Evolutionary conservation across 768 basidiomycete species (phyloP), one percentile per base, ranked within the genome.

Genomic region (Neoboletus brunneissimus): DNA sequence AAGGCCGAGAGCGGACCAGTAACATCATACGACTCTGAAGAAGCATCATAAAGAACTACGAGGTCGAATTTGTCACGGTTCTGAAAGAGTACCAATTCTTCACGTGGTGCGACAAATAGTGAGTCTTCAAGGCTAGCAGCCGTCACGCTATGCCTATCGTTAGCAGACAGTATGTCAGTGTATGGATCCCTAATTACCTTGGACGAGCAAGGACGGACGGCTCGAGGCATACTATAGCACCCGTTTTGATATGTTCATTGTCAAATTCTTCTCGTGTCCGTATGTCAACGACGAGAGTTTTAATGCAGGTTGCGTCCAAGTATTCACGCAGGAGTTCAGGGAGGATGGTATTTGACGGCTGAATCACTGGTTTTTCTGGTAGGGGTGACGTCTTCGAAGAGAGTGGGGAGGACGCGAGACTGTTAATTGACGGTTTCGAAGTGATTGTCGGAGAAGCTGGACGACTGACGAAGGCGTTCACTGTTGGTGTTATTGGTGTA

Each of bases 21-120:
- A 20, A 75, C 69, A 2, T 79, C 81, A 50, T 84, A 79, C 18
- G 76, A 70, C 52, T 81, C 77, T 45, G 90, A 85, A 31, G 77
- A 70, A 48, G 80, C 65, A 70, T 98, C 95, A 70, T 94, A 94
- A 4, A 98, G 75, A 16, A 87, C 90, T 25, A 99, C 85, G 22
- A 95, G 72, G 62, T 97, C 94, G 68, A 91, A 96, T 63, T 89
- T 87, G 65, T 94, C 84, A 40, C 96, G 89, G 57, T 92, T 89
- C 41, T 75, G 70, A 70, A 98, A 98, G n/a, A 89, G 77, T 2
- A 79, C 77, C 44, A 77, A 77, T 72, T 98, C 95, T 38, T 79
- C 68, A 37, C 79, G 76, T 2, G 95, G 91, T 0, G 83, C 84
- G 34, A 91, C 75, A 5, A 82, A 73, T 54, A 97, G 80, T 0